These are phyloP conservation scores for Cladosporium velox DNA, from an alignment of 2,329 filamentous ascomycete genomes.

Conservation along the genomic window DNA sequence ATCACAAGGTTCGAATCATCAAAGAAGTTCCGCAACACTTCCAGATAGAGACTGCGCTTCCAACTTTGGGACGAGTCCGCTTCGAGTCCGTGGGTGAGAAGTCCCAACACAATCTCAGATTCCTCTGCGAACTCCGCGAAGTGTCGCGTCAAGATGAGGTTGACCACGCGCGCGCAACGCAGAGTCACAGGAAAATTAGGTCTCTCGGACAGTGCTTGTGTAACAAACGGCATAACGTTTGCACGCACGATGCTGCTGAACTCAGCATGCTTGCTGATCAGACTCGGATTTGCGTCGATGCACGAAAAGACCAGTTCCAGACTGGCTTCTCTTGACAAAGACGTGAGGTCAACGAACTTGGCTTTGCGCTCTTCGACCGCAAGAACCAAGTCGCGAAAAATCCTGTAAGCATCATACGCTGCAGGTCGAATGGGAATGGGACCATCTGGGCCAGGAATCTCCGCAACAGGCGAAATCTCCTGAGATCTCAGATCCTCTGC, in stretches of 20 bases:
- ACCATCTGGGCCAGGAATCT: constrained; percentile 67
- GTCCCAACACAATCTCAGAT: constrained; percentile 77
- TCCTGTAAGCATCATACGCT: constrained; percentile 80
- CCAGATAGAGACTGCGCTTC: constrained; percentile 89
- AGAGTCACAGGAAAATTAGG: constrained; percentile 80
- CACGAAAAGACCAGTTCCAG: constrained; percentile 91
- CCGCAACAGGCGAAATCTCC: constrained; percentile 58
- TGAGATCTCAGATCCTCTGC: constrained; percentile 69
- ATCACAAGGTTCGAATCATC: constrained; percentile 76
- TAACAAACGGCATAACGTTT: constrained; percentile 80
- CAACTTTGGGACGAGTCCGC: constrained; percentile 75
- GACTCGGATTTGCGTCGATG: constrained; percentile 77
- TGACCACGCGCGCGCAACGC: constrained; percentile 77
- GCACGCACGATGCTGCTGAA: constrained; percentile 76
- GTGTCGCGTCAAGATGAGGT: constrained; percentile 77
- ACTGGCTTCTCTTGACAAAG: constrained; percentile 78
- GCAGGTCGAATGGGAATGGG: constrained; percentile 69
- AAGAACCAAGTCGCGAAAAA: constrained; percentile 88
- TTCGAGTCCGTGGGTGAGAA: constrained; percentile 84
- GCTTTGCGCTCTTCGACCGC: constrained; percentile 82
- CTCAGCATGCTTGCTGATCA: constrained; percentile 78
- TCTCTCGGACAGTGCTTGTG: constrained; percentile 74
- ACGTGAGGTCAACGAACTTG: constrained; percentile 77
- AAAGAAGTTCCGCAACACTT: constrained; percentile 84
- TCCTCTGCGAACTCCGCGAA: constrained; percentile 73